Evolutionary conservation across 306 rosid genomes (phyloP), one percentile per base, ranked within the genome.

Genomic region (Glycine latifolia): DNA sequence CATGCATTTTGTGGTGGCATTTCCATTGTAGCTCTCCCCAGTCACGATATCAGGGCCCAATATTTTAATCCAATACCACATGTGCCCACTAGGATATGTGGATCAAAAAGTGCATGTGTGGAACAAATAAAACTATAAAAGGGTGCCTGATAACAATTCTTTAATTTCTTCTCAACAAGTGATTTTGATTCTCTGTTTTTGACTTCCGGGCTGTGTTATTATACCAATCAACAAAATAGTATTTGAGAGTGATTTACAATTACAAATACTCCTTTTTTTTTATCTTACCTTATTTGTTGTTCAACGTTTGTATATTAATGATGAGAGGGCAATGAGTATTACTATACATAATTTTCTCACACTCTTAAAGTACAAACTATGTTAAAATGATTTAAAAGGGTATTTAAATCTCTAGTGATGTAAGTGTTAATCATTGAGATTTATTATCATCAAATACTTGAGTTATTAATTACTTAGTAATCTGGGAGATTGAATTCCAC

Each of bases 21-120:
- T 16, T 62, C 79, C 48, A 53, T 17, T 83, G 58, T n/a, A 17
- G 11, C 63, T 66, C 60, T 16, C 50, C 73, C 1, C 1, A 15
- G 79, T 84, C 82, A 52, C 15, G n/a, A n/a, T n/a, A n/a, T 73
- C 47, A 17, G 53, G 80, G 35, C 55, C 83, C 61, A 67, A 37
- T 13, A 33, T 26, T 26, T 26, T 37, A 31, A 53, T 62, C 47
- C 54, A 11, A 11, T 12, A 8, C 16, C 10, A 71, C 37, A 50
- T 10, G 41, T 71, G 20, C 15, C 69, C 75, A 77, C 70, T 71
- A 2, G 26, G 62, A 68, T 71, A 46, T 83, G 86, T 71, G 70
- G 79, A 82, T 71, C 79, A 71, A 53, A 77, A 83, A 77, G 79
- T 71, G 68, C 44, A 39, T 37, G 3, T 46, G 4, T 70, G 68